phyloP scores from a whole-genome alignment of 768 basidiomycete genomes.

The Termitomyces sp. region DNA sequence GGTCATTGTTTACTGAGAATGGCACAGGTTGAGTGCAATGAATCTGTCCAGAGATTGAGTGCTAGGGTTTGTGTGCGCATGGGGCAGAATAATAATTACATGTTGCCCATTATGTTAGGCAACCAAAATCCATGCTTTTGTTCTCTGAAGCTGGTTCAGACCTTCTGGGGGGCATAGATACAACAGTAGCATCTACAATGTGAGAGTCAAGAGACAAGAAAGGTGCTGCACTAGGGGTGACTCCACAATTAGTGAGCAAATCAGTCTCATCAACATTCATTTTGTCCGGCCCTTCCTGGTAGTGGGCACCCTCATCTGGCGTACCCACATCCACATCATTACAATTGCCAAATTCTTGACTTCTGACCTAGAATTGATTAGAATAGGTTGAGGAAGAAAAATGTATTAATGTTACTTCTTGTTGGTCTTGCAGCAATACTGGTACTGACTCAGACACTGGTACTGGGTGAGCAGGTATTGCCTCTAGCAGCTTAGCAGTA shows the following conservation, averaged over 20 bases:
- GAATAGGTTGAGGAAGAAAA: background rate
- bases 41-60: background rate
- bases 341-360: background rate
- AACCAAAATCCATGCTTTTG: background rate
- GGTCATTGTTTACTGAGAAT: background rate
- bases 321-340: background rate
- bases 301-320: background rate
- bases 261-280: background rate
- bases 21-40: background rate
- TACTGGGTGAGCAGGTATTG: background rate
- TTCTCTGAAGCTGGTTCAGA: background rate
- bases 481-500: background rate
- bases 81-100: background rate
- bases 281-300: background rate
- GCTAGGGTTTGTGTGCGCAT: background rate
- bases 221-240: background rate
- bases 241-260: background rate
- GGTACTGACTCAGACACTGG: background rate
- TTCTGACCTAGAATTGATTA: background rate
- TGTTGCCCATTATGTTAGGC: background rate
- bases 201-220: background rate
- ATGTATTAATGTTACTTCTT: background rate
- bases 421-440: background rate
- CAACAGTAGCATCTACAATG: background rate
- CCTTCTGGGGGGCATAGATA: background rate